Evolutionary conservation across 2,329 filamentous ascomycete genomes (phyloP).

Genomic region (Phialophora expanda): DNA sequence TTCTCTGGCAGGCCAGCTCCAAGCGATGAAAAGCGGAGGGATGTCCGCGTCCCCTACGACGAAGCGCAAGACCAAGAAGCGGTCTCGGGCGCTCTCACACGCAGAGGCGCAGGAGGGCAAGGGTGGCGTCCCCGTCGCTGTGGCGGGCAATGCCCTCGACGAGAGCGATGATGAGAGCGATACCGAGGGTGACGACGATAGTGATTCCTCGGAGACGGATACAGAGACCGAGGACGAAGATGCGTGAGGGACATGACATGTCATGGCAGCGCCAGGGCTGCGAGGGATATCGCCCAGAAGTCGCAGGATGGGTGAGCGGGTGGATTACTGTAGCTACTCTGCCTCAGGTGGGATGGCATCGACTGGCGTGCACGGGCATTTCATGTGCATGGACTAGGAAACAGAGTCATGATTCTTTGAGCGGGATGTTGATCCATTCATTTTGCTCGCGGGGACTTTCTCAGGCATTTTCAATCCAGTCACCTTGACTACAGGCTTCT

Average conservation of each 20-base stretch:
- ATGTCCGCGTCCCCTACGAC: slow-evolving; percentile 57
- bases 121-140: slow-evolving; percentile 64
- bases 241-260: background rate
- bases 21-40: slow-evolving; percentile 73
- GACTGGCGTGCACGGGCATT: background rate
- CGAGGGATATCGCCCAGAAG: background rate
- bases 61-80: slow-evolving; percentile 61
- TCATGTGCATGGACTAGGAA: background rate
- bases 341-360: no score
- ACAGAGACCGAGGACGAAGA: slow-evolving; percentile 78
- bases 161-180: slow-evolving; percentile 68
- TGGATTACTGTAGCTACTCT: background rate
- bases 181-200: slow-evolving; percentile 67
- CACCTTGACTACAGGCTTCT: background rate
- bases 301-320: background rate
- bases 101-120: slow-evolving; percentile 54
- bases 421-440: background rate
- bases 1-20: slow-evolving; percentile 89
- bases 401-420: background rate
- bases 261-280: no score
- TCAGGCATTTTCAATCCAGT: no score
- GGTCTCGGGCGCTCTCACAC: background rate
- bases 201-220: slow-evolving; percentile 62
- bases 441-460: background rate
- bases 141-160: slow-evolving; percentile 56